These are phyloP conservation scores for Aspergillus viridinutans DNA, from an alignment of 2,329 filamentous ascomycete species.

Conservation along the genomic window DNA sequence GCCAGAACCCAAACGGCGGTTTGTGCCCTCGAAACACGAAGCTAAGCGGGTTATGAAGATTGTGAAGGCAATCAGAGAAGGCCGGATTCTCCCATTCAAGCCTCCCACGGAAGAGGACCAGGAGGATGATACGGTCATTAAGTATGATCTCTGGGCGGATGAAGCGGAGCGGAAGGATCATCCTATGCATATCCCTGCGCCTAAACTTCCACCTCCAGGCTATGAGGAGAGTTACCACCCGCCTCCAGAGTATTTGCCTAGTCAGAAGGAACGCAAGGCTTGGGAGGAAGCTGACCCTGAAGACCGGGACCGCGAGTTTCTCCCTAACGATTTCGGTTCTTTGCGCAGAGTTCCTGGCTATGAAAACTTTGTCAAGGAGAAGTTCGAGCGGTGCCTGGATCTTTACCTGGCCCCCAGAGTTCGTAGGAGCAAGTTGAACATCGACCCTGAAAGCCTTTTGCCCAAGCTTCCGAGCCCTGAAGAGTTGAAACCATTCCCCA, in stretches of 20 bases:
- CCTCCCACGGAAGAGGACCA: constrained; percentile 70
- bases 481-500: constrained; percentile 92
- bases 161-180: constrained; percentile 79
- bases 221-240: constrained; percentile 97
- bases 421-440: constrained; percentile 89
- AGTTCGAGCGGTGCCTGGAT: constrained; percentile 92
- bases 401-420: constrained; percentile 91
- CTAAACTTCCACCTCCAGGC: constrained; percentile 86
- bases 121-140: constrained; percentile 65
- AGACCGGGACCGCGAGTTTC: constrained; percentile 82
- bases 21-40: constrained; percentile 95
- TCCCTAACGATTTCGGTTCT: constrained; percentile 77
- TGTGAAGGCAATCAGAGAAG: constrained; percentile 90
- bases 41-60: constrained; percentile 96
- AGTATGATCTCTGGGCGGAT: constrained; percentile 93
- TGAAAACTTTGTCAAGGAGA: constrained; percentile 84
- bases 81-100: constrained; percentile 86
- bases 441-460: constrained; percentile 86
- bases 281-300: constrained; percentile 88
- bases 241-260: constrained; percentile 87
- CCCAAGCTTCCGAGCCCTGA: constrained; percentile 91
- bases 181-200: constrained; percentile 90
- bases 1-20: constrained; percentile 91
- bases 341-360: constrained; percentile 91
- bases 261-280: constrained; percentile 72